Base-by-base conservation (phyloP, 495 filamentous ascomycete species). In the Corynascus novoguineensis region DNA sequence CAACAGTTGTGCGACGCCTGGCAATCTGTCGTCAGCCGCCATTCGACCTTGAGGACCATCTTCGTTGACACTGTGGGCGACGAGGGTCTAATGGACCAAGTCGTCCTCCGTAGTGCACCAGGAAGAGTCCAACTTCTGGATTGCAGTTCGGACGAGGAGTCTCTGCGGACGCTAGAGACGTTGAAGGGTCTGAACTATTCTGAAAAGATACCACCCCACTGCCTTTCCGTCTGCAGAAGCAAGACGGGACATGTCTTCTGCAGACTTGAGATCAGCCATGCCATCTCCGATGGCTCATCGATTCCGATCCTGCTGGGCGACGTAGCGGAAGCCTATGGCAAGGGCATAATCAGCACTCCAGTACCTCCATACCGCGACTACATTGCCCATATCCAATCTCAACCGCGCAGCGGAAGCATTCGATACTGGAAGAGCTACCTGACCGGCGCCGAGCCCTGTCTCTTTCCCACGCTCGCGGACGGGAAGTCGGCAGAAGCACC, bases 201-300 rank as follows among this genome's bases (percentile, higher is more conserved):
- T 31, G 53, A 58, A 14, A 62, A 60, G 44, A 54, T 46, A 19
- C 75, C 74, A 0, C 79, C 83, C 44, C 81, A 82, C 42, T 41
- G 63, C 2, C 50, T 65, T 81, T 38, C 74, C 70, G 0, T 66
- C 79, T 65, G 56, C 56, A 45, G 29, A 15, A 47, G 48, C 5
- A 2, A 21, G 0, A 32, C 2, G 1, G 48, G 53, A 0, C 27
- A 27, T 27, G 69, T 80, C 0, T 63, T 77, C 1, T 62, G 76
- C 34, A 79, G 78, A 52, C 61, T 84, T 11, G 81, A 86, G 47
- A 67, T 85, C 17, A 84, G 75, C 59, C 63, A 65, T 31, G 57
- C 60, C 0, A 60, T 65, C 15, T 62, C 53, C 35, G 63, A 65
- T 24, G 63, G 63, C 5, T 56, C 59, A 5, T 65, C 63, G 21